These are phyloP conservation scores for Geotrichum aggregatum DNA, from an alignment of 1,139 yeast genomes.

Conservation along the genomic window DNA sequence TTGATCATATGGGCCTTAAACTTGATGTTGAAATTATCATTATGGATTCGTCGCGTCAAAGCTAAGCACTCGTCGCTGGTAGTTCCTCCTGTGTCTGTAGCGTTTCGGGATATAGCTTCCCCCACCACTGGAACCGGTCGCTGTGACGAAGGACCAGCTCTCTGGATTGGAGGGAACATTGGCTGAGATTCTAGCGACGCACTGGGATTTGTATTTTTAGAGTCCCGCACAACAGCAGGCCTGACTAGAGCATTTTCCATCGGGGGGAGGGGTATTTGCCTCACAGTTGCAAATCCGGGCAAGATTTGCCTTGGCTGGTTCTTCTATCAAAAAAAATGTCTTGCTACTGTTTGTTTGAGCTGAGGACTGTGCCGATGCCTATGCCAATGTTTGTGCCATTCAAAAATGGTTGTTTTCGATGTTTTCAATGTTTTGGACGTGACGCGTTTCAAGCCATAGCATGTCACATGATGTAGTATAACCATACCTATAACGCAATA, in stretches of 20 bases:
- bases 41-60: constrained; percentile 14
- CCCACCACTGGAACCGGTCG: not conserved
- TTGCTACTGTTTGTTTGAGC: not conserved
- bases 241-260: not conserved
- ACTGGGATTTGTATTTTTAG: not conserved
- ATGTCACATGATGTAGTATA: too few relatives aligned
- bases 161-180: constrained; percentile 3
- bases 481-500: too few relatives aligned
- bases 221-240: not conserved
- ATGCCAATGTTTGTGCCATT: not conserved
- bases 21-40: constrained; percentile 26
- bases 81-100: not conserved
- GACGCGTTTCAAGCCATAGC: too few relatives aligned
- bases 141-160: not conserved
- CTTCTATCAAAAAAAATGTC: not conserved
- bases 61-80: constrained; percentile 14
- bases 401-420: too few relatives aligned
- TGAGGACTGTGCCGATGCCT: too few relatives aligned
- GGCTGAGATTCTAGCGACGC: not conserved
- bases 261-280: not conserved
- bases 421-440: too few relatives aligned
- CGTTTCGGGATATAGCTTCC: not conserved
- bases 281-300: not conserved
- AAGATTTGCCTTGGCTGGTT: not conserved
- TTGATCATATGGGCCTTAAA: constrained; percentile 25